Conservation (phyloP, 768 basidiomycete genomes). For the Trametes coccinea region DNA sequence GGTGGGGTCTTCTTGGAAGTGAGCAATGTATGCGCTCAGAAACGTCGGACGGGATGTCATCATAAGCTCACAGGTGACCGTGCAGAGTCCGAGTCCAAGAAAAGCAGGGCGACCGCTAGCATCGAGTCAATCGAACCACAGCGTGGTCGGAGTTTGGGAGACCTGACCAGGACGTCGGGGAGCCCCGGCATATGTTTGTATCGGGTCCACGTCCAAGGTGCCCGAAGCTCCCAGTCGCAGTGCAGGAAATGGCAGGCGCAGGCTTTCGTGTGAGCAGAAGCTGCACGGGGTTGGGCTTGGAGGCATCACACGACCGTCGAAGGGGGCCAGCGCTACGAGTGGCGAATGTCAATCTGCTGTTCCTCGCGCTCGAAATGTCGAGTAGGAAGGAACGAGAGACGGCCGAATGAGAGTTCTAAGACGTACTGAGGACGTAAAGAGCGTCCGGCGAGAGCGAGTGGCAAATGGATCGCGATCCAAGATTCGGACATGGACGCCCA, state of each 20-base stretch:
- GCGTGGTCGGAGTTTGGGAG: no score
- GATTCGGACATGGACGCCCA: background rate
- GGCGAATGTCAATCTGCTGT: background rate
- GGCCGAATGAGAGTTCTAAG: background rate
- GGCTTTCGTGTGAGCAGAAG: background rate
- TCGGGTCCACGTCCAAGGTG: no score
- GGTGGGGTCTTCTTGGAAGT: background rate
- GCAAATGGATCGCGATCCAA: slow-evolving; percentile 7
- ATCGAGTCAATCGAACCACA: no score
- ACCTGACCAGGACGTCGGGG: no score
- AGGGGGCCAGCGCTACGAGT: background rate
- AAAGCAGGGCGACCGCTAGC: background rate
- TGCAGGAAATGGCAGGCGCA: no score
- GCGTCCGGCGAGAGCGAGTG: background rate
- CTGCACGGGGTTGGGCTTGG: background rate
- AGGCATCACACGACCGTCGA: slow-evolving; percentile 8
- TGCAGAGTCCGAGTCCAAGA: background rate
- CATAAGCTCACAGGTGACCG: background rate
- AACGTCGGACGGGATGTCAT: background rate
- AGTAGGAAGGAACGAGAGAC: background rate
- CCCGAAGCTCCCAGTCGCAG: no score
- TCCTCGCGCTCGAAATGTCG: slow-evolving; percentile 8
- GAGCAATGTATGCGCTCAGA: background rate
- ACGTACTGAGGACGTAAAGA: slow-evolving; percentile 2
- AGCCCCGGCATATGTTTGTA: no score